Conservation (phyloP, 2,329 filamentous ascomycete genomes). For the Chaetomiaceae sp. region DNA sequence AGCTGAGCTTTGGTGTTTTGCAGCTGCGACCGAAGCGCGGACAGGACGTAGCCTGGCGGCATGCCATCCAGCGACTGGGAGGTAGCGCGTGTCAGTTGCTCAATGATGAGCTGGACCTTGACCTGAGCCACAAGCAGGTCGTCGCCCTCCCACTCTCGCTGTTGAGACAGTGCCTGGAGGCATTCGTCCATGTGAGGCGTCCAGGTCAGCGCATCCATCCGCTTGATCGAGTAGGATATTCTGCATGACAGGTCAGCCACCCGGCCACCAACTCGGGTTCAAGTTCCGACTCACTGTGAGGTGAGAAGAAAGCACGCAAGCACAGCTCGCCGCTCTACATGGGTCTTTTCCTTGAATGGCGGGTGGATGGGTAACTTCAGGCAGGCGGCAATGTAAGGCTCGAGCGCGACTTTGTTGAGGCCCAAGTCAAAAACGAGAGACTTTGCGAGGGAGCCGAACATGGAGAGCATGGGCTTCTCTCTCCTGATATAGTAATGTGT, state of each 20-base stretch:
- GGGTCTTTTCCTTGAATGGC: slow-evolving; percentile 35
- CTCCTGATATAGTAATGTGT: slow-evolving; percentile 34
- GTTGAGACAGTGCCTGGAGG: slow-evolving; percentile 42
- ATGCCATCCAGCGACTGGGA: slow-evolving; percentile 23
- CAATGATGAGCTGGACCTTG: slow-evolving; percentile 38
- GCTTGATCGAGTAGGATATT: slow-evolving; percentile 35
- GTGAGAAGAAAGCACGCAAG: slow-evolving; percentile 45
- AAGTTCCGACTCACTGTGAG: slow-evolving; percentile 32
- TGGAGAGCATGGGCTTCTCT: slow-evolving; percentile 42
- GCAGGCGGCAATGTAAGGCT: slow-evolving; percentile 33
- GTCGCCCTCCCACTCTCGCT: slow-evolving; percentile 47
- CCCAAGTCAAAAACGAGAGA: slow-evolving; percentile 44
- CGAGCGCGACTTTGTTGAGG: slow-evolving; percentile 37
- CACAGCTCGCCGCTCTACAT: slow-evolving; percentile 47
- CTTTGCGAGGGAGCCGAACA: slow-evolving; percentile 40
- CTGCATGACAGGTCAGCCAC: slow-evolving; percentile 10
- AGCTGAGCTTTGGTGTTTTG: slow-evolving; percentile 26
- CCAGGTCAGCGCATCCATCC: slow-evolving; percentile 52
- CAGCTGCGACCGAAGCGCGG: slow-evolving; percentile 27
- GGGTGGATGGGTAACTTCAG: slow-evolving; percentile 28
- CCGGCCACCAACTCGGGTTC: not conserved
- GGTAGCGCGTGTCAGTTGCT: slow-evolving; percentile 30
- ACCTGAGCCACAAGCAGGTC: slow-evolving; percentile 42
- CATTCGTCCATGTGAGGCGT: slow-evolving; percentile 56
- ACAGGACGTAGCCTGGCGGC: slow-evolving; percentile 25